Evolutionary conservation across 768 basidiomycete species (phyloP).

Genomic region (Auriscalpium orientale): DNA sequence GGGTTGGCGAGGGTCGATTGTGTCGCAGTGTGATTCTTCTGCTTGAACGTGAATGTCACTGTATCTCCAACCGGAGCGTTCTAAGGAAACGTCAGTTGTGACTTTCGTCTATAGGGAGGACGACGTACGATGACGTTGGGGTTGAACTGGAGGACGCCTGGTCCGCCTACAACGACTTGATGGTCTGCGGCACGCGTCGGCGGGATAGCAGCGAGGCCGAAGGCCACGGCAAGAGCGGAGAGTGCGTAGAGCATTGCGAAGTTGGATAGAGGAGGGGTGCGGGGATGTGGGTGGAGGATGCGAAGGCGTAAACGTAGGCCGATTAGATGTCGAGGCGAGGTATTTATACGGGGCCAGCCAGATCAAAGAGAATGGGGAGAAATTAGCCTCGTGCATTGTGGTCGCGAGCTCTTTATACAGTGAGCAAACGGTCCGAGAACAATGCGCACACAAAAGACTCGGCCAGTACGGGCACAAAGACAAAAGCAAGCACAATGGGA

Average conservation of each 20-base stretch:
- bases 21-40: constrained; percentile 52
- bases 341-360: too few species aligned
- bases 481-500: too few species aligned
- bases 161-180: constrained; percentile 42
- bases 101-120: neutral
- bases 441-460: too few species aligned
- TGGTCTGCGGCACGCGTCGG: constrained; percentile 29
- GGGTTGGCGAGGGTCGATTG: constrained; percentile 47
- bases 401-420: too few species aligned
- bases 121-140: constrained; percentile 28
- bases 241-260: constrained; percentile 15
- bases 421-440: too few species aligned
- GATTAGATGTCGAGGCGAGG: too few species aligned
- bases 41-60: constrained; percentile 43
- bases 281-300: neutral
- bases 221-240: constrained; percentile 13
- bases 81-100: constrained; percentile 19
- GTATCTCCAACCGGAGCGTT: constrained; percentile 39
- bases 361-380: too few species aligned
- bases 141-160: constrained; percentile 31
- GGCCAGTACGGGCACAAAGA: too few species aligned
- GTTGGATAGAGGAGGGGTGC: neutral
- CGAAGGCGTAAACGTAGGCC: neutral
- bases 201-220: constrained; percentile 26
- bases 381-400: too few species aligned